Percentiles rank a stretch among this genome's conserved stretches.
phyloP scores from a whole-genome alignment of 371 early-diverging fungal genomes.

The Rozella allomycis region DNA sequence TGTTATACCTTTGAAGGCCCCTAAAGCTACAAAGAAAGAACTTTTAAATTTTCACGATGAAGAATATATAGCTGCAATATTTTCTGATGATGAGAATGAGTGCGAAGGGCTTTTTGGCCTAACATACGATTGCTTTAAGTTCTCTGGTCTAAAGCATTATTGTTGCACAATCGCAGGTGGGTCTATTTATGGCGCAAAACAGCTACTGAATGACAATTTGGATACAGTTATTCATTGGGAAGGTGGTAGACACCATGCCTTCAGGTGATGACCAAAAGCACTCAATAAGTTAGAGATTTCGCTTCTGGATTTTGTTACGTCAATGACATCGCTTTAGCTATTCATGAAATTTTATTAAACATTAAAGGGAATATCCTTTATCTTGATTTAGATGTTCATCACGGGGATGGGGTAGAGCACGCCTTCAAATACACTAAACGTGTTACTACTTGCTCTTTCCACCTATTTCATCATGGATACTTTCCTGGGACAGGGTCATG shows the following conservation, averaged over 20 bases:
- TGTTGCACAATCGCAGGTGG: constrained; percentile 36
- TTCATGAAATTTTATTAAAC: constrained; percentile 41
- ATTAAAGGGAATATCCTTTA: constrained; percentile 44
- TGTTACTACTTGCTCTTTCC: constrained; percentile 69
- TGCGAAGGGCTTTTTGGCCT: too few relatives aligned
- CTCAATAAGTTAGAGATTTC: constrained; percentile 9
- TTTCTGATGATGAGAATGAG: too few relatives aligned
- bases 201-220: constrained; percentile 25
- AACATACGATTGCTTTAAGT: too few relatives aligned
- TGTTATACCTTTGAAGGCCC: too few relatives aligned
- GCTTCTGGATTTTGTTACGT: constrained; percentile 81
- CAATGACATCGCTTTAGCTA: constrained; percentile 77
- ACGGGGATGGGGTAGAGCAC: constrained; percentile 67
- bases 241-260: constrained; percentile 70
- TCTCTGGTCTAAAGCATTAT: too few relatives aligned
- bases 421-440: constrained; percentile 51
- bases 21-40: too few relatives aligned
- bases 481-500: constrained; percentile 71
- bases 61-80: too few relatives aligned
- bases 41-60: too few relatives aligned
- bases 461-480: constrained; percentile 51
- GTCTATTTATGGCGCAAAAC: constrained; percentile 41
- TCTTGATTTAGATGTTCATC: constrained; percentile 78
- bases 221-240: constrained; percentile 69
- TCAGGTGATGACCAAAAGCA: constrained; percentile 13